Base-by-base conservation (phyloP, 768 basidiomycete species). In the Cubamyces lactineus region DNA sequence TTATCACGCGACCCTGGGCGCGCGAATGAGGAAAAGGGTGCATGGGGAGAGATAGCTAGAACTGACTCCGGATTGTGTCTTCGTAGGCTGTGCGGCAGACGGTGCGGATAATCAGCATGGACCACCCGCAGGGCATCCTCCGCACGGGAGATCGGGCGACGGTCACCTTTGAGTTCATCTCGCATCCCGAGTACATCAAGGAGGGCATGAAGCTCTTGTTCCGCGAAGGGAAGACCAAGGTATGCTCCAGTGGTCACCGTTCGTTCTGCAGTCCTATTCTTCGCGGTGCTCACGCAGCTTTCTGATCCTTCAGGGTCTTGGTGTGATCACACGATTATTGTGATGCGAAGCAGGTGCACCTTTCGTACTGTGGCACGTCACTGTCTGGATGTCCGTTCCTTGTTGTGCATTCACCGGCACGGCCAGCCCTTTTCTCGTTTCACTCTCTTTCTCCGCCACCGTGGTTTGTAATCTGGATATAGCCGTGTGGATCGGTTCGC, bases 221-320 rank as follows among this genome's bases (percentile, higher is more conserved):
- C 73, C 81, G 96, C 42, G 97, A 98, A 75, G 96, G 96, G 3
- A 94, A 94, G 79, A 97, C 95, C 0, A 98, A 97, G 82, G 94
- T 88, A 53, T 34, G 34, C 34, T 7, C 34, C 34, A 11, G 9
- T 34, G 34, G 9, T 7, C 11, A 34, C 11, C 5, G 1, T 4
- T 19, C 26, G 46, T 45, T 50, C 50, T 45, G 19, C 66, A 41
- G 43, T 19, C 12, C 19, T 28, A 17, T 54, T n/a, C 28, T 39
- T 34, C 42, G 26, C 56, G 19, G 26, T 12, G 21, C 47, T 49
- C 41, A 52, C 59, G 13, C 47, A 26, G 11, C 62, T 50, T 50
- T 41, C 21, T 50, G 61, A 30, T 4, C 53, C 5, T 15, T 15
- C 38, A 92, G 90, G 90, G 90, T 16, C 81, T 92, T 59, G 90